phyloP scores from a whole-genome alignment of 768 basidiomycete species.

The Tremella mesenterica region DNA sequence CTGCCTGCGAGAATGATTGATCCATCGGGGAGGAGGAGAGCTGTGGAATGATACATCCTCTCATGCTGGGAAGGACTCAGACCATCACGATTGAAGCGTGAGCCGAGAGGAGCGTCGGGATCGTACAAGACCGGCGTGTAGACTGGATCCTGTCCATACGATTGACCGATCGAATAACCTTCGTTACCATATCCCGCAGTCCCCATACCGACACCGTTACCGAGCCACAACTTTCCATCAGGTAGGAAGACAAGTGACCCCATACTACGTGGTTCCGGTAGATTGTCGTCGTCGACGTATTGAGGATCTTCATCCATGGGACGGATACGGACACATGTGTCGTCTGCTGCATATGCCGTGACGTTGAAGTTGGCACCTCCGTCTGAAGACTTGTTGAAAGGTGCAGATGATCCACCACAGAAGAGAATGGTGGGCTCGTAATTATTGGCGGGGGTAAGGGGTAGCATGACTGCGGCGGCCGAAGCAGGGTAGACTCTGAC shows the following conservation, averaged over 20 bases:
- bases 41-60: conserved; percentile 83
- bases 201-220: conserved; percentile 59
- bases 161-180: conserved; percentile 49
- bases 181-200: conserved; percentile 74
- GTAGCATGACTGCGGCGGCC: conserved; percentile 79
- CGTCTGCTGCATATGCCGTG: conserved; percentile 51
- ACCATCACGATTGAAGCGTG: conserved; percentile 58
- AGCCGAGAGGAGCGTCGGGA: conserved; percentile 62
- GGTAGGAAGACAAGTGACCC: conserved; percentile 74
- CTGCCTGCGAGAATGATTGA: conserved; percentile 74
- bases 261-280: conserved; percentile 57
- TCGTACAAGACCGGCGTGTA: conserved; percentile 74
- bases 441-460: conserved; percentile 79
- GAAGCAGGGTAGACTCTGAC: conserved; percentile 52
- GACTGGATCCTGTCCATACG: conserved; percentile 67
- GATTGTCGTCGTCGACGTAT: conserved; percentile 40
- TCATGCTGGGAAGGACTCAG: conserved; percentile 58
- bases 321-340: conserved; percentile 73
- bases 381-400: conserved; percentile 60
- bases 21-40: conserved; percentile 75
- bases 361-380: conserved; percentile 59
- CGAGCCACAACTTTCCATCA: conserved; percentile 44
- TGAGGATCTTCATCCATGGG: conserved; percentile 48
- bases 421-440: conserved; percentile 79
- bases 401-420: conserved; percentile 65